Conservation (phyloP, 768 basidiomycete species). For the Floccularia luteovirens region DNA sequence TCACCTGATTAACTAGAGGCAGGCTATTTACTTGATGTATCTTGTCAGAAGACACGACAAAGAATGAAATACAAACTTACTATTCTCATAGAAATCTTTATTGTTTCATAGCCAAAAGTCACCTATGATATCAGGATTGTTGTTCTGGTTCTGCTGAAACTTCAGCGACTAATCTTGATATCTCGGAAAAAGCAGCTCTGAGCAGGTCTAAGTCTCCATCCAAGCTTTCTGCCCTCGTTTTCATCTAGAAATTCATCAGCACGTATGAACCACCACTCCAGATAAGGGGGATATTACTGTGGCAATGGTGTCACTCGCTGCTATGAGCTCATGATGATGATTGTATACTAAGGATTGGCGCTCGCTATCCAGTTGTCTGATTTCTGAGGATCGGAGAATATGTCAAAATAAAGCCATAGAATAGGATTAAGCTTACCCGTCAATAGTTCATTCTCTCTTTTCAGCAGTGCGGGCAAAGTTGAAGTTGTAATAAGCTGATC, state of each 20-base stretch:
- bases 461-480: conserved; percentile 64
- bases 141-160: conserved; percentile 38
- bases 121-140: not conserved
- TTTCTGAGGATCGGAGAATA: conserved; percentile 42
- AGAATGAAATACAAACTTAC: too few species aligned
- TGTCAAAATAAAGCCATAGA: not conserved
- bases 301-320: conserved; percentile 87
- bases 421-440: conserved; percentile 33
- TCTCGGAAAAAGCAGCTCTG: conserved; percentile 77
- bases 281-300: conserved; percentile 39
- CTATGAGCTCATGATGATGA: conserved; percentile 92
- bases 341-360: conserved; percentile 90
- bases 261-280: not conserved
- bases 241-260: conserved; percentile 53
- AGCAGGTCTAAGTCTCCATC: conserved; percentile 81
- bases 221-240: conserved; percentile 76
- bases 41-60: too few species aligned
- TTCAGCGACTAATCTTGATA: conserved; percentile 70
- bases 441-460: conserved; percentile 76
- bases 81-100: too few species aligned
- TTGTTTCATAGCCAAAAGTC: too few species aligned
- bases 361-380: conserved; percentile 81
- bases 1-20: too few species aligned
- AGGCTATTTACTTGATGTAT: too few species aligned
- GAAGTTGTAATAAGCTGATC: conserved; percentile 81